Percentiles rank a stretch among this genome's conserved stretches.
Evolutionary conservation across 768 basidiomycete species (phyloP).

Genomic region (Obba rivulosa): DNA sequence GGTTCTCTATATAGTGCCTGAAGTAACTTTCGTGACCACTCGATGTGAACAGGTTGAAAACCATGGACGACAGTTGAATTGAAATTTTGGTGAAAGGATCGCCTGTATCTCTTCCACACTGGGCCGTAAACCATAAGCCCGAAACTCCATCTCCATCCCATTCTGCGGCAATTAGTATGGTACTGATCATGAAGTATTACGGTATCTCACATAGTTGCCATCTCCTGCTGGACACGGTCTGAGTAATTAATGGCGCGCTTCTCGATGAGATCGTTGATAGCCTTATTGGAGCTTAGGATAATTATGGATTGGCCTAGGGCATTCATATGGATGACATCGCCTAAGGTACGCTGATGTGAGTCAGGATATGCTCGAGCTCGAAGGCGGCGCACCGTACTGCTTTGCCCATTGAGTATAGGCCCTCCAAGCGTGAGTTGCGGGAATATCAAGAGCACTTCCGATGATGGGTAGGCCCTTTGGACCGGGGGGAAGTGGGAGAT

Average conservation of each 20-base stretch:
- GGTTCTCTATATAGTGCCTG: too few relatives aligned
- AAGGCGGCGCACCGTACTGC: slow-evolving; percentile 9
- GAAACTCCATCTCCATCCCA: slow-evolving; percentile 1
- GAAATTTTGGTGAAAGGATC: neutral
- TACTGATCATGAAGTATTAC: neutral
- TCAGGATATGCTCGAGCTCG: too few relatives aligned
- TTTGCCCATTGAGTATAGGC: slow-evolving; percentile 13
- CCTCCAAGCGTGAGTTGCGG: slow-evolving; percentile 16
- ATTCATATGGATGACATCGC: slow-evolving; percentile 9
- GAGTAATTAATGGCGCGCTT: slow-evolving; percentile 11
- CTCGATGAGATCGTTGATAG: slow-evolving; percentile 7
- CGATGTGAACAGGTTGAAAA: neutral
- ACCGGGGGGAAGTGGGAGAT: slow-evolving; percentile 17
- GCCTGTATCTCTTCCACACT: neutral
- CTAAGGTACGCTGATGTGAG: neutral
- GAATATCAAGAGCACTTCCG: slow-evolving; percentile 20
- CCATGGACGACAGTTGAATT: neutral
- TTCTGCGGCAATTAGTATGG: neutral
- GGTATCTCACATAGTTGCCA: slow-evolving; percentile 11
- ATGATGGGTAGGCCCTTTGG: slow-evolving; percentile 20
- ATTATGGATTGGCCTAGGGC: slow-evolving; percentile 2
- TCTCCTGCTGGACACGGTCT: slow-evolving; percentile 6
- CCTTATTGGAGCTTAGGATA: slow-evolving; percentile 1
- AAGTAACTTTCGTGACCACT: too few relatives aligned
- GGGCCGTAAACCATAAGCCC: neutral